Evolutionary conservation across 2,329 filamentous ascomycete species (phyloP).

Genomic region (Cladosporium sp.): DNA sequence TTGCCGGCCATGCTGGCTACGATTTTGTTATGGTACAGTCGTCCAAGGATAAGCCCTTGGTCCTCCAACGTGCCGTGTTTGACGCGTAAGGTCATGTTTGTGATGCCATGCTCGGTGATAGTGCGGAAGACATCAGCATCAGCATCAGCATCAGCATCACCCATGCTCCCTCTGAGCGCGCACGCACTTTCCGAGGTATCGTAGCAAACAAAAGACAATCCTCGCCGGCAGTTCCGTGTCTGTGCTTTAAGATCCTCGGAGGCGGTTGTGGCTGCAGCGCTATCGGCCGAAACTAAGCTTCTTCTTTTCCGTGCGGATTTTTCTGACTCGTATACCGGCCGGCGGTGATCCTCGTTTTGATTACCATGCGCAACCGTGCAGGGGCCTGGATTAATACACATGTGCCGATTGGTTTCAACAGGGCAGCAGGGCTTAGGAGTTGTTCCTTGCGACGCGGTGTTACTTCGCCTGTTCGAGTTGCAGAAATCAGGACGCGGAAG

Average conservation of each 20-base stretch:
- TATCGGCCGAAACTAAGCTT: constrained; percentile 7
- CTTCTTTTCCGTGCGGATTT: neutral
- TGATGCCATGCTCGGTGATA: neutral
- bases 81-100: neutral
- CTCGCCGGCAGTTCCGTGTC: neutral
- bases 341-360: constrained; percentile 53
- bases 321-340: constrained; percentile 9
- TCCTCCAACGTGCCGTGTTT: neutral
- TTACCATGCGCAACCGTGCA: constrained; percentile 53
- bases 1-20: neutral
- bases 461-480: neutral
- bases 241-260: constrained; percentile 12
- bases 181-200: neutral
- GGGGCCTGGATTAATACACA: neutral
- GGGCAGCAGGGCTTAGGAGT: neutral
- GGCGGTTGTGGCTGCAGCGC: neutral
- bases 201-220: neutral
- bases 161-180: neutral
- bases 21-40: neutral
- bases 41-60: neutral
- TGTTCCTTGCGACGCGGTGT: neutral
- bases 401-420: neutral
- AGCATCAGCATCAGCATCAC: neutral
- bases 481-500: neutral
- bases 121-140: neutral